Percentiles rank a stretch among this genome's conserved stretches.
Evolutionary conservation across 352 stramenopile species (phyloP).

Genomic region (Peronospora destructor): DNA sequence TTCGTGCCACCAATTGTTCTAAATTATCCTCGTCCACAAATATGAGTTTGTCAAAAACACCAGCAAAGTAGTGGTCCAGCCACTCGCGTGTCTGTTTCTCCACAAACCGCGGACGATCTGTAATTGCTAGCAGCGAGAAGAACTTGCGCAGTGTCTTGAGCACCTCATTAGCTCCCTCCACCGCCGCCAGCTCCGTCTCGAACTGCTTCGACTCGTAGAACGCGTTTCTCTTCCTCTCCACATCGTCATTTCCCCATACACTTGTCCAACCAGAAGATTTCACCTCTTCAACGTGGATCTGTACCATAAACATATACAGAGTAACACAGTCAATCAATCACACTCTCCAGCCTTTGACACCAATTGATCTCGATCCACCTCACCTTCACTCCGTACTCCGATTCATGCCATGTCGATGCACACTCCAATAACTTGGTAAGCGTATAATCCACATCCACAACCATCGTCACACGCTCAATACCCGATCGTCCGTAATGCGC

Average conservation of each 20-base stretch:
- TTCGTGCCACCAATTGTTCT: conserved; percentile 37
- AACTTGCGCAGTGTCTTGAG: conserved; percentile 55
- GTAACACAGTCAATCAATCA: no score
- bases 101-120: conserved; percentile 44
- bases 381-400: conserved; percentile 33
- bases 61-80: conserved; percentile 52
- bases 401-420: conserved; percentile 49
- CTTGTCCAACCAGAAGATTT: conserved; percentile 26
- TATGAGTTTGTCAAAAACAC: conserved; percentile 70
- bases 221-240: conserved; percentile 26
- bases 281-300: conserved; percentile 26
- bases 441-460: conserved; percentile 61
- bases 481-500: conserved; percentile 21
- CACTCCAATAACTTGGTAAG: conserved; percentile 43
- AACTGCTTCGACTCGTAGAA: conserved; percentile 59
- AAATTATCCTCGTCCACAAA: conserved; percentile 47
- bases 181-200: conserved; percentile 26
- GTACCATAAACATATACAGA: background rate
- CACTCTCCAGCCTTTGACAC: no score
- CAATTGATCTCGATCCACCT: background rate
- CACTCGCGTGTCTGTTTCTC: conserved; percentile 72
- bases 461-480: conserved; percentile 40
- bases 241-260: conserved; percentile 27
- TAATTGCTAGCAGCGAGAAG: conserved; percentile 59
- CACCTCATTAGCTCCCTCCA: conserved; percentile 25